Conservation (phyloP, 257 asterid genomes). For the Fraxinus pennsylvanica region DNA sequence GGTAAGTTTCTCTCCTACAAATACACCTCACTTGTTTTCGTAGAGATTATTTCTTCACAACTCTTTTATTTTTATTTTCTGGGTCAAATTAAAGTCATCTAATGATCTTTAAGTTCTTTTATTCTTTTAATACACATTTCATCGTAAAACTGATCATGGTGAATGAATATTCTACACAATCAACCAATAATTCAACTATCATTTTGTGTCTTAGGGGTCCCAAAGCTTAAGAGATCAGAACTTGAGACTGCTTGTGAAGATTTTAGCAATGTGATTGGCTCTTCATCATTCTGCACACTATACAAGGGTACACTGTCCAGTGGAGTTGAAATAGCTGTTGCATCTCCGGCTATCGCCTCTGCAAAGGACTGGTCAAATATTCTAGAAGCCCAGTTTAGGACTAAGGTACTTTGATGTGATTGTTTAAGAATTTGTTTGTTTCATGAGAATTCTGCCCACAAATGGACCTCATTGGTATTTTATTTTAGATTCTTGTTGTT, state of each 20-base stretch:
- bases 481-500: neutral
- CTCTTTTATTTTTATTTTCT: neutral
- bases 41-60: neutral
- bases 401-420: constrained; percentile 50
- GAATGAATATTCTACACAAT: neutral
- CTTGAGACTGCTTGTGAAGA: constrained; percentile 89
- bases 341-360: constrained; percentile 52
- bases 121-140: constrained; percentile 10
- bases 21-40: neutral
- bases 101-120: neutral
- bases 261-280: constrained; percentile 84
- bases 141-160: neutral
- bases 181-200: neutral
- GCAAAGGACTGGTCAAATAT: constrained; percentile 75
- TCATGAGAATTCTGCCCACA: neutral
- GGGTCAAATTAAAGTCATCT: neutral
- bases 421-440: constrained; percentile 1
- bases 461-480: too few species aligned
- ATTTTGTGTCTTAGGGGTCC: constrained; percentile 59
- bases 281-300: constrained; percentile 56
- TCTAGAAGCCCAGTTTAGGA: constrained; percentile 68
- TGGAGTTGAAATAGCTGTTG: constrained; percentile 90
- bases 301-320: constrained; percentile 86
- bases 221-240: constrained; percentile 76
- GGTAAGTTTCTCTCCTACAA: constrained; percentile 41